A percentile compares a stretch with the other conserved stretches of the same genome.
Evolutionary conservation across 306 rosid genomes (phyloP).

Genomic region (Dryas octopetala): DNA sequence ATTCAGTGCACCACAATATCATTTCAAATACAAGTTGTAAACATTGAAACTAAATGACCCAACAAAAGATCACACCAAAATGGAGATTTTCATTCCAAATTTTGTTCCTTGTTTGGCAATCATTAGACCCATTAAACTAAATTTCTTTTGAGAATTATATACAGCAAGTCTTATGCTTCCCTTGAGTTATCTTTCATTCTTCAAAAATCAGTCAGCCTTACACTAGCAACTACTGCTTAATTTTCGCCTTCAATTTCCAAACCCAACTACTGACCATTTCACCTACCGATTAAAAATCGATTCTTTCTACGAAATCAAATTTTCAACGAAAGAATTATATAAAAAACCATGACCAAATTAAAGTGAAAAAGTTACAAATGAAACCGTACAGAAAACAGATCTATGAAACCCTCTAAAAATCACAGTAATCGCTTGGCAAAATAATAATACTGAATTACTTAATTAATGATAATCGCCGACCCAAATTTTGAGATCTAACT

Average conservation of each 20-base stretch:
- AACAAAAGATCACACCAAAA: slow-evolving; percentile 3
- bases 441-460: background rate
- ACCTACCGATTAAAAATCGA: background rate
- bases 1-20: background rate
- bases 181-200: background rate
- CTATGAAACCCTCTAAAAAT: background rate
- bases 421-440: background rate
- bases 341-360: background rate
- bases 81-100: background rate
- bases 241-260: background rate
- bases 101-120: background rate
- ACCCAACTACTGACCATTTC: background rate
- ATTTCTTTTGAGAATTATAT: background rate
- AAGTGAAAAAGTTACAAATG: background rate
- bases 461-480: background rate
- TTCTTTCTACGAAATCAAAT: background rate
- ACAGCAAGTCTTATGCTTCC: background rate
- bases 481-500: background rate
- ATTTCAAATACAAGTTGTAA: background rate
- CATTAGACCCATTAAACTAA: background rate
- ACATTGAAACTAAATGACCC: background rate
- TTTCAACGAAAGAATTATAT: background rate
- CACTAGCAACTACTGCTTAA: background rate
- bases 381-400: background rate
- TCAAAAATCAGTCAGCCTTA: background rate